phyloP scores from a whole-genome alignment of 1,284 basidiomycete species.

The Malassezia equina region DNA sequence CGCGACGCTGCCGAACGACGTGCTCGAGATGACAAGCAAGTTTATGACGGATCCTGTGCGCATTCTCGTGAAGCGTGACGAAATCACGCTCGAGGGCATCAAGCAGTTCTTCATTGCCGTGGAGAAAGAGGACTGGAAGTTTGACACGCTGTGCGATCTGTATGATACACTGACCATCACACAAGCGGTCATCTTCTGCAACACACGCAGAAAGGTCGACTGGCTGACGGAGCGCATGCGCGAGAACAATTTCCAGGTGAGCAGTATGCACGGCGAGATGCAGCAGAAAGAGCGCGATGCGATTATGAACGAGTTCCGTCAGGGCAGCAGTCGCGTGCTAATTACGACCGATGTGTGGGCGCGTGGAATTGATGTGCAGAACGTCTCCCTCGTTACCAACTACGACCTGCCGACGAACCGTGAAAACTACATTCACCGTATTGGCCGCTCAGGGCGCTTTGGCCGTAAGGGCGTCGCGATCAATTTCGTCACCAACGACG shows the following conservation, averaged over 20 bases:
- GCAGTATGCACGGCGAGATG: slow-evolving; percentile 79
- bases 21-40: slow-evolving; percentile 98
- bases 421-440: slow-evolving; percentile 98
- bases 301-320: slow-evolving; percentile 97
- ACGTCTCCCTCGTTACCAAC: slow-evolving; percentile 95
- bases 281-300: slow-evolving; percentile 95
- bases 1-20: slow-evolving; percentile 91
- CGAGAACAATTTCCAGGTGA: slow-evolving; percentile 51
- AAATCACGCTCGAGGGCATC: slow-evolving; percentile 97
- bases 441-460: slow-evolving; percentile 88
- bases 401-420: slow-evolving; percentile 84
- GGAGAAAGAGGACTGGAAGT: slow-evolving; percentile 99
- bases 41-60: slow-evolving; percentile 99
- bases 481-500: slow-evolving; percentile 62
- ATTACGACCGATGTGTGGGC: slow-evolving; percentile 76
- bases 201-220: slow-evolving; percentile 96
- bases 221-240: slow-evolving; percentile 99
- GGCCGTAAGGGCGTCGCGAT: slow-evolving; percentile 70
- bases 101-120: slow-evolving; percentile 99
- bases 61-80: slow-evolving; percentile 98
- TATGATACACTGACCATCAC: slow-evolving; percentile 99
- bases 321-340: slow-evolving; percentile 56
- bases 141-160: slow-evolving; percentile 87
- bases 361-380: slow-evolving; percentile 94
- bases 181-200: slow-evolving; percentile 99